Percentiles rank a stretch among this genome's conserved stretches.
Evolutionary conservation across 352 stramenopile species (phyloP).

Genomic region (Aphanomyces astaci): DNA sequence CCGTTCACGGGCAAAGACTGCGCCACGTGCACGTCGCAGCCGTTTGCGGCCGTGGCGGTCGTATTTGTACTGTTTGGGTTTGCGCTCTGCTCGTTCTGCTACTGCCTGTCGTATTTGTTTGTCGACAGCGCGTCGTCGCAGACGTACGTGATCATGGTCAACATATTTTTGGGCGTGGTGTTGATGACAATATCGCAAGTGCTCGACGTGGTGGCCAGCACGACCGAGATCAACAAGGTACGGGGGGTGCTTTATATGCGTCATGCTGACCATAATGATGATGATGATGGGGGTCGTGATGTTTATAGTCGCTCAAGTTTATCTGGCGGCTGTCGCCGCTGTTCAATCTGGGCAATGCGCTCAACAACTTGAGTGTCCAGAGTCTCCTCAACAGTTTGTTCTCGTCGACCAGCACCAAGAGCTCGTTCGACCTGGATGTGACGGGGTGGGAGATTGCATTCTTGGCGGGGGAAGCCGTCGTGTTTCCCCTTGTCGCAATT

Average conservation of each 20-base stretch:
- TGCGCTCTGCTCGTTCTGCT: constrained; percentile 57
- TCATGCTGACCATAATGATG: too few relatives aligned
- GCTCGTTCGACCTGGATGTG: constrained; percentile 38
- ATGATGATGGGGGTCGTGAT: too few relatives aligned
- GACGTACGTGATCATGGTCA: constrained; percentile 64
- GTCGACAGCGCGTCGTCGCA: constrained; percentile 56
- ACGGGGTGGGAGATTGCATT: constrained; percentile 52
- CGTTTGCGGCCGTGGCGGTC: constrained; percentile 44
- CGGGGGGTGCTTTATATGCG: too few relatives aligned
- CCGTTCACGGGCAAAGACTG: constrained; percentile 44
- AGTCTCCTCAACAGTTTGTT: constrained; percentile 16
- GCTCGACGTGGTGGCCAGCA: constrained; percentile 34
- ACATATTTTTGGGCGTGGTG: constrained; percentile 53
- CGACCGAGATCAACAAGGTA: constrained; percentile 1
- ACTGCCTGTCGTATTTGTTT: constrained; percentile 59
- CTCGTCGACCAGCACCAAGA: not conserved
- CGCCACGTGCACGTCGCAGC: constrained; percentile 36
- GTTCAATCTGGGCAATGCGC: constrained; percentile 42
- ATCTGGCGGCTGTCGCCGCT: constrained; percentile 66
- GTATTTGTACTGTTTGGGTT: constrained; percentile 53
- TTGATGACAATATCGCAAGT: constrained; percentile 55
- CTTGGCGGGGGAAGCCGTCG: constrained; percentile 35
- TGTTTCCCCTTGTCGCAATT: constrained; percentile 37
- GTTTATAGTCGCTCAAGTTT: constrained; percentile 53
- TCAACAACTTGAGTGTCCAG: constrained; percentile 29